phyloP scores from a whole-genome alignment of 2,329 filamentous ascomycete genomes.

The Aspergillus vadensis region DNA sequence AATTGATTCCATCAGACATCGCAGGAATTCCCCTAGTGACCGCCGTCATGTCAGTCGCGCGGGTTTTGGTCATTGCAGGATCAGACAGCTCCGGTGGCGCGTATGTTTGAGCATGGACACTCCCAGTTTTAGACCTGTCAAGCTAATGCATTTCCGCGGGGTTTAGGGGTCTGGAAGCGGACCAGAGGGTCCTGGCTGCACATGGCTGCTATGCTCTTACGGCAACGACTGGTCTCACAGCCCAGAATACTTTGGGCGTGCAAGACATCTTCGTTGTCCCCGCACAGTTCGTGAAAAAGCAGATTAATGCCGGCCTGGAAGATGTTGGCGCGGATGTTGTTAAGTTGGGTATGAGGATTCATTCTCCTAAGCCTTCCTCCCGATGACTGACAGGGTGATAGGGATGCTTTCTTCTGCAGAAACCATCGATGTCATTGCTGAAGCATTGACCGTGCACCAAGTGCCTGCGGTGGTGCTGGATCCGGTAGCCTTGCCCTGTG shows the following conservation, averaged over 20 bases:
- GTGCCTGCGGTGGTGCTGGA: constrained; percentile 68
- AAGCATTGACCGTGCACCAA: constrained; percentile 61
- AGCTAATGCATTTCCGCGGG: constrained; percentile 22
- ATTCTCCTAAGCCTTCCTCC: background rate
- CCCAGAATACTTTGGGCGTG: constrained; percentile 88
- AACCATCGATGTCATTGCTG: constrained; percentile 69
- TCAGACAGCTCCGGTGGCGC: constrained; percentile 91
- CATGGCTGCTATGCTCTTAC: constrained; percentile 97
- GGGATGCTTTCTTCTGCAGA: constrained; percentile 79
- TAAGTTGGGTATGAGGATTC: constrained; percentile 69
- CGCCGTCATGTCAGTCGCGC: constrained; percentile 42
- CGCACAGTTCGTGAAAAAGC: constrained; percentile 74
- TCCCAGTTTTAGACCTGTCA: constrained; percentile 4
- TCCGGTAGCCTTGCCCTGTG: constrained; percentile 59
- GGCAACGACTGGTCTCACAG: constrained; percentile 91
- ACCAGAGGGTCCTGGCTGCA: constrained; percentile 90
- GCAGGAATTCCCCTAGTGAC: background rate
- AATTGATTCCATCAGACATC: background rate
- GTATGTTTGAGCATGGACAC: constrained; percentile 53
- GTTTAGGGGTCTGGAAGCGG: constrained; percentile 83
- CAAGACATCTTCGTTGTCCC: constrained; percentile 78
- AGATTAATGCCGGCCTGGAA: constrained; percentile 80
- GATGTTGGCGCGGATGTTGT: constrained; percentile 89
- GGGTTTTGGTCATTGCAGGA: constrained; percentile 80
- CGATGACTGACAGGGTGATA: constrained; percentile 36